Evolutionary conservation across 306 rosid genomes (phyloP), one percentile per base, ranked within the genome.

Genomic region (Cicer chorassanicum): DNA sequence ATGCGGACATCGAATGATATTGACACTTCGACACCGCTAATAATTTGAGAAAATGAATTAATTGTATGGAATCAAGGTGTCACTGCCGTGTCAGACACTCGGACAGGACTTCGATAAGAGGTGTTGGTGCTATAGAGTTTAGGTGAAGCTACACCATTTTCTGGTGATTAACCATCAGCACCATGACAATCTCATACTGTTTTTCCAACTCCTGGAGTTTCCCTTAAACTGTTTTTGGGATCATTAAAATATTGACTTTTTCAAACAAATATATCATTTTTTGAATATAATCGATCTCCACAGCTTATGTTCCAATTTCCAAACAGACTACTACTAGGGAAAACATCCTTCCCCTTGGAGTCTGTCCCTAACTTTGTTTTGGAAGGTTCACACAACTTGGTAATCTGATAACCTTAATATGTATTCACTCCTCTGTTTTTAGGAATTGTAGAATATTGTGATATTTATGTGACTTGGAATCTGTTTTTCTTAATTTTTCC

Each of bases 121-220:
- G 36, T 29, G 36, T 29, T 4, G 36, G 36, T 29, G 5, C 4
- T 29, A 29, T 29, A 29, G 36, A 29, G 5, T 39, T 59, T 59
- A 34, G 65, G 43, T 59, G 65, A 29, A 29, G 41, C 65, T 59
- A 29, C 42, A 53, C 29, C 34, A 53, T 0, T 7, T 53, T 53
- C 60, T 36, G 66, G 45, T 36, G 5, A 8, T 62, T 62, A 12
- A 60, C 6, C 43, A 34, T 59, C 65, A 59, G 15, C 19, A 34
- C 36, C 36, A 5, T 64, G 36, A 18, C 10, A 65, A 1, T 65
- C 15, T 65, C 39, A 15, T 42, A 16, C 19, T 67, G 72, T 45
- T 66, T 69, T 61, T 69, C 1, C 74, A 3, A 49, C 11, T 69
- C 61, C 50, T 50, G 62, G 15, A 69, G 74, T 50, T 38, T 36